Evolutionary conservation across 163 green algal genomes (phyloP).

Genomic region (Chloroidium sp.): DNA sequence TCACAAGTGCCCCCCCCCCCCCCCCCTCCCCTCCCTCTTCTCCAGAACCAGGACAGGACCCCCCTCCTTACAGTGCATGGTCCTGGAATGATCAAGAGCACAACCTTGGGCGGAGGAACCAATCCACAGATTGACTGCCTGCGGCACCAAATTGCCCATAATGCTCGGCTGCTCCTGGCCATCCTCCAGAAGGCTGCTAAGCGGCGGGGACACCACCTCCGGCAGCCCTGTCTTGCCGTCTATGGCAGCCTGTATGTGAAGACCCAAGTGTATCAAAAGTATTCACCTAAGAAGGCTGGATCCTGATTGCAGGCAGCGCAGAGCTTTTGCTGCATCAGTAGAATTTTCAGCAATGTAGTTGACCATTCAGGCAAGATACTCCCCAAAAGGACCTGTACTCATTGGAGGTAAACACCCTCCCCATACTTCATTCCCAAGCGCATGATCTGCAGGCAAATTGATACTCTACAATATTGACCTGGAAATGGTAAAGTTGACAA

Average conservation of each 20-base stretch:
- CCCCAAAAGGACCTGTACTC: too few relatives aligned
- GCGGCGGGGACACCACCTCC: constrained; percentile 36
- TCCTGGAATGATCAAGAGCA: not conserved
- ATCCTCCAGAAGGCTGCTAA: constrained; percentile 37
- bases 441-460: not conserved
- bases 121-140: constrained; percentile 81
- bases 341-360: not conserved
- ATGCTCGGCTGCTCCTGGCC: constrained; percentile 45
- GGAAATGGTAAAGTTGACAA: not conserved
- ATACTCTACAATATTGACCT: not conserved
- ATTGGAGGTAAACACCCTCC: not conserved
- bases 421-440: not conserved
- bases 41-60: too few relatives aligned
- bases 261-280: not conserved
- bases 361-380: too few relatives aligned
- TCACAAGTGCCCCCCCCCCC: too few relatives aligned
- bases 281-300: not conserved
- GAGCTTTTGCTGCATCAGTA: not conserved
- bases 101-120: constrained; percentile 35
- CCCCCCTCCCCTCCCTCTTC: too few relatives aligned
- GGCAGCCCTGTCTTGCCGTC: constrained; percentile 39
- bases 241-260: constrained; percentile 9
- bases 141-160: constrained; percentile 60
- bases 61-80: too few relatives aligned
- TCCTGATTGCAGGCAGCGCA: not conserved